phyloP scores from a whole-genome alignment of 75 land plant species.

The Pinus tabuliformis region DNA sequence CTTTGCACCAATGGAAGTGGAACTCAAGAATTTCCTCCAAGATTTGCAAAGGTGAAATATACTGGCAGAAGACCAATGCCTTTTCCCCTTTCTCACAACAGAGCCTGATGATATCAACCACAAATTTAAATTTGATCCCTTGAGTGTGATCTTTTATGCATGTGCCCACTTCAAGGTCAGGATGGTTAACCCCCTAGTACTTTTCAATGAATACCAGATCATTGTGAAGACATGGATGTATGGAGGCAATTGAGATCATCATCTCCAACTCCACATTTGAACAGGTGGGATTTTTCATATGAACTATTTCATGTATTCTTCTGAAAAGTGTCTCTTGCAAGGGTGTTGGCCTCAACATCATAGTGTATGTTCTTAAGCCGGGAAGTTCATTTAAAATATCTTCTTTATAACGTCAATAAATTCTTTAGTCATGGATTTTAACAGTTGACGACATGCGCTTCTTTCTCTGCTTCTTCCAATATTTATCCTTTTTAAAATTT shows the following conservation, averaged over 20 bases:
- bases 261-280: constrained; percentile 50
- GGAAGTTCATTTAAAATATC: constrained; percentile 50
- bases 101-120: constrained; percentile 50
- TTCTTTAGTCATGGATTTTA: constrained; percentile 42
- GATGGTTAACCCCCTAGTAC: constrained; percentile 26
- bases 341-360: constrained; percentile 54
- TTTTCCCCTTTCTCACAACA: constrained; percentile 52
- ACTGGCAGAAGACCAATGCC: constrained; percentile 68
- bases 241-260: constrained; percentile 48
- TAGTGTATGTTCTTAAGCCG: constrained; percentile 62
- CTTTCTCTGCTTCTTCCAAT: constrained; percentile 25
- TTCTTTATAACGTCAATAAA: constrained; percentile 75
- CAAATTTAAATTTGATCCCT: constrained; percentile 70
- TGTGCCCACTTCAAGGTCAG: constrained; percentile 22
- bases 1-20: constrained; percentile 47
- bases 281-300: constrained; percentile 8
- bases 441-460: constrained; percentile 36
- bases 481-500: constrained; percentile 47
- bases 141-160: constrained; percentile 29
- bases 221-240: constrained; percentile 52
- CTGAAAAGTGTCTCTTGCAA: constrained; percentile 29
- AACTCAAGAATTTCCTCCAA: constrained; percentile 35
- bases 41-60: constrained; percentile 51
- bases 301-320: constrained; percentile 24
- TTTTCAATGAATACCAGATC: constrained; percentile 25